Conservation (phyloP, 192 early-diverging fungal genomes). For the Umbelopsis ramanniana region DNA sequence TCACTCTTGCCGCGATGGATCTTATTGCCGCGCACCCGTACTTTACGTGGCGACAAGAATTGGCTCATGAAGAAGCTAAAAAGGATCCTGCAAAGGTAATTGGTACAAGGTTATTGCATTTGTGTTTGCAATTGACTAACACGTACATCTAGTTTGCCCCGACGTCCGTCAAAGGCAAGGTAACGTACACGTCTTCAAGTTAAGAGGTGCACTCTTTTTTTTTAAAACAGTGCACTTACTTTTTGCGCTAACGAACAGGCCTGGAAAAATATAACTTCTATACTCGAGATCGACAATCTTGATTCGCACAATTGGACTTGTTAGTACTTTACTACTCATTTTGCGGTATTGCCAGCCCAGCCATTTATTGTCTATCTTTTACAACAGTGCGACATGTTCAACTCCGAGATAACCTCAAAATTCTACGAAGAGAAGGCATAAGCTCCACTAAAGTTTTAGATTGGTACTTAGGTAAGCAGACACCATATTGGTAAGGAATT, state of each 20-base stretch:
- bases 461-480: slow-evolving; percentile 1
- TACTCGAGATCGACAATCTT: slow-evolving; percentile 12
- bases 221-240: too few relatives aligned
- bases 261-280: slow-evolving; percentile 11
- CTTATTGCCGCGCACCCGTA: slow-evolving; percentile 19
- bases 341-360: not conserved
- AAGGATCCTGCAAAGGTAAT: slow-evolving; percentile 8
- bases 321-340: not conserved
- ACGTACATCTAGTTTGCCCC: not conserved
- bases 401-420: slow-evolving; percentile 14
- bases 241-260: not conserved
- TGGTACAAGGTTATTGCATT: not conserved
- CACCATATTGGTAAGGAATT: not conserved
- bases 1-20: not conserved
- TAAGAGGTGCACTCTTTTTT: not conserved
- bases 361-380: not conserved
- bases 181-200: not conserved
- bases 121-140: not conserved
- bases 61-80: slow-evolving; percentile 5
- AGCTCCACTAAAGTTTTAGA: slow-evolving; percentile 2
- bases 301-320: slow-evolving; percentile 12
- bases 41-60: slow-evolving; percentile 15
- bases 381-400: slow-evolving; percentile 19
- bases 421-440: slow-evolving; percentile 19
- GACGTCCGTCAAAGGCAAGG: slow-evolving; percentile 19